Evolutionary conservation across 768 basidiomycete genomes (phyloP).

Genomic region (Leccinellum rugosiceps): DNA sequence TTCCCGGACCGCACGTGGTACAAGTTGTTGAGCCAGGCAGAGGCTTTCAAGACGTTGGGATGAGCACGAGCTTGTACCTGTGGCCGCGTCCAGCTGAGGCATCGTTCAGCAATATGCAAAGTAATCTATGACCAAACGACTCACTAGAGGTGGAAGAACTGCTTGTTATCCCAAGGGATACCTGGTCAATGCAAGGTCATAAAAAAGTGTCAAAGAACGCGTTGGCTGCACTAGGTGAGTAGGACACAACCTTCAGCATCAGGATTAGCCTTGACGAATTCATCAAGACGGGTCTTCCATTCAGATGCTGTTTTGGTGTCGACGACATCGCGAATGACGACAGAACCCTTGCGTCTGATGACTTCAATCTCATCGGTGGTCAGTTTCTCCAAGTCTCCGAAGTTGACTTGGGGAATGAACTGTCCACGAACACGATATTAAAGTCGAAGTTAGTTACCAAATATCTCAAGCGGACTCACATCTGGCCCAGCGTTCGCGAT

Average conservation of each 20-base stretch:
- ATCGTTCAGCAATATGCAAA: not conserved
- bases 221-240: not conserved
- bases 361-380: conserved; percentile 43
- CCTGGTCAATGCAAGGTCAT: conserved; percentile 32
- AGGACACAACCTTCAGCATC: conserved; percentile 44
- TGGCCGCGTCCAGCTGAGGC: conserved; percentile 43
- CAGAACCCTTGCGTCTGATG: conserved; percentile 53
- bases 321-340: conserved; percentile 62
- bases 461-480: conserved; percentile 40
- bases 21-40: conserved; percentile 61
- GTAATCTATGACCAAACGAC: conserved; percentile 14
- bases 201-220: not conserved
- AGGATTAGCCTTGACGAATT: conserved; percentile 57
- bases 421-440: conserved; percentile 19
- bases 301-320: conserved; percentile 49
- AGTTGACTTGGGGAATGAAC: conserved; percentile 63
- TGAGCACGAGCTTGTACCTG: conserved; percentile 71
- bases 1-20: conserved; percentile 45
- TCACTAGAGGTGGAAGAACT: conserved; percentile 74
- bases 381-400: conserved; percentile 49
- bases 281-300: conserved; percentile 57
- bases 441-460: not conserved
- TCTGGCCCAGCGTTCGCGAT: conserved; percentile 48
- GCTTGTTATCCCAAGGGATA: conserved; percentile 52
- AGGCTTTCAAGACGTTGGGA: conserved; percentile 57